Base-by-base conservation (phyloP, 2,329 filamentous ascomycete genomes). In the Rutstroemia sp. region DNA sequence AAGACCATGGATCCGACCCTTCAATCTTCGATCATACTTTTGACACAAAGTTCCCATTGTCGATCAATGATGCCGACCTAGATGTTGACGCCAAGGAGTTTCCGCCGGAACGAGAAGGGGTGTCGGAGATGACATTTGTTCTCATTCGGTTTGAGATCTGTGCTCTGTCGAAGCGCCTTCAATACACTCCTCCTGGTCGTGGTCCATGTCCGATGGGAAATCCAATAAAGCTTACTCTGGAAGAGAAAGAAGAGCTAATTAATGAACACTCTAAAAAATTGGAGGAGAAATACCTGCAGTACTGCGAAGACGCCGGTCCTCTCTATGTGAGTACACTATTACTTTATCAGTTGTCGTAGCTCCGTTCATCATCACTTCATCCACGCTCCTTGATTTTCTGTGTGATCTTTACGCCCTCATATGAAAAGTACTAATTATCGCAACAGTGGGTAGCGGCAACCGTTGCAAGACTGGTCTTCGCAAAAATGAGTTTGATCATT, bases 1-100 rank as follows among this genome's bases (percentile, higher is more conserved):
- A 86, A 63, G 80, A 86, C 57, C 81, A 86, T 64, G 82, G 82
- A 0, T 80, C 79, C 21, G 82, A 86, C 58, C 78, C 81, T 2
- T 80, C 78, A 0, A 83, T 87, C 44, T 68, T 75, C 2, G 75
- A 80, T 49, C 75, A 77, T 12, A 76, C 76, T 10, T 87, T 81
- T 62, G 83, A 87, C 64, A 85, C 83, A 0, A 75, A 72, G 54
- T 63, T 75, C 8, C 77, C 78, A 1, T 60, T 73, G 5, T 79
- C 79, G 46, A 70, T 79, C 45, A 75, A 80, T 58, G 75, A 78
- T 42, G 65, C 65, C 3, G 78, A 80, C 52, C 69, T 80, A 5
- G 62, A 69, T 7, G 71, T 72, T 1, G 63, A 68, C n/a, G 69
- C 62, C 14, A 61, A 61, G 4, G 61, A 65, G 17, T 25, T 60